phyloP scores from a whole-genome alignment of 2,329 filamentous ascomycete species.

The Coniochaeta sp. region DNA sequence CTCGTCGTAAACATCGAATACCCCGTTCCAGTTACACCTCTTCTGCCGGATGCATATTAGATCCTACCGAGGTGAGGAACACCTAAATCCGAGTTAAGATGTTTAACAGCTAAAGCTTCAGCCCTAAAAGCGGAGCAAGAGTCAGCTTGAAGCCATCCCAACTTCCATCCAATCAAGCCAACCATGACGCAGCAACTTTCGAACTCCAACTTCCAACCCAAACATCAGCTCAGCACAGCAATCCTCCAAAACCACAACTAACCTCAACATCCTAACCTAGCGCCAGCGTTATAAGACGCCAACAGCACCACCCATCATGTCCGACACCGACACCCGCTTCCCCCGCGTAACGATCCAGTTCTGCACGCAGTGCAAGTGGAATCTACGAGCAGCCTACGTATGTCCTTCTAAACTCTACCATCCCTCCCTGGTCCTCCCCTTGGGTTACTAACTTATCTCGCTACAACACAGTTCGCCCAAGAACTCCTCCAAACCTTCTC shows the following conservation, averaged over 20 bases:
- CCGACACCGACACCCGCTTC: constrained; percentile 28
- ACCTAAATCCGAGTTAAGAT: no score
- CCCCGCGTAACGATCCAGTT: constrained; percentile 83
- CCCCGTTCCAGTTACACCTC: no score
- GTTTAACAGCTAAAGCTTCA: no score
- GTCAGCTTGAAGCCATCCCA: no score
- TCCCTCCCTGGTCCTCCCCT: not conserved
- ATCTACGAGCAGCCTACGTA: constrained; percentile 81
- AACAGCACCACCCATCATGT: not conserved
- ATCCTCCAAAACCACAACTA: not conserved
- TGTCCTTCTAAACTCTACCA: constrained; percentile 24
- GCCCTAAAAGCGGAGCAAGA: not conserved
- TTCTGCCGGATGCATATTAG: no score
- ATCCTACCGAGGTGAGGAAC: no score
- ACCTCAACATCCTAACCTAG: not conserved
- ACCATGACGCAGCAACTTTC: not conserved
- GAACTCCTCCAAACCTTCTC: constrained; percentile 92
- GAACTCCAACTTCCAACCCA: no score
- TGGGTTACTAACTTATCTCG: constrained; percentile 1
- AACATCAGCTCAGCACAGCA: not conserved
- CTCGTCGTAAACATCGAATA: no score
- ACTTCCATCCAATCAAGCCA: not conserved
- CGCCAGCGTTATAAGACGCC: no score
- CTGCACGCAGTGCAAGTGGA: constrained; percentile 93
- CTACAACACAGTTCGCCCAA: constrained; percentile 68